Evolutionary conservation across 805 yeast species (phyloP), one percentile per base, ranked within the genome.

Genomic region (Brettanomyces sp.): DNA sequence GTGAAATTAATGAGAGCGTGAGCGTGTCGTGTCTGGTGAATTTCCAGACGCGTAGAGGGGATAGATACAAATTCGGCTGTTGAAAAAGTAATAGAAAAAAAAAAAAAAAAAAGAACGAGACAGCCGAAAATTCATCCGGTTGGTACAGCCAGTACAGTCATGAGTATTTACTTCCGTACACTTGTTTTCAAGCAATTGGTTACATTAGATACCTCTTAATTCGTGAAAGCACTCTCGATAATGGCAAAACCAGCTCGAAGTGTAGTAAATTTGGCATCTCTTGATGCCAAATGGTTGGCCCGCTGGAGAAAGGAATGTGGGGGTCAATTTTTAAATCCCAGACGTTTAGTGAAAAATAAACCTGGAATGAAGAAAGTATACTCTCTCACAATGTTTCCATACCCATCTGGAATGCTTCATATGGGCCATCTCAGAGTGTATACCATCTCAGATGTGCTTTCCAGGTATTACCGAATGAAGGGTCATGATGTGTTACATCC

Each of bases 391-490:
- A 86, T 85, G 96, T 91, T 93, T 58, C 99, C 99, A 1, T 93
- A 93, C 56, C 99, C 99, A 1, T 88, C 96, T 0, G 99, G 99
- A 1, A 73, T 74, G 48, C 72, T 93, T 4, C 99, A 93, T 59
- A 80, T 93, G 75, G 99, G 99, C 0, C 99, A 93, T 64, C 72
- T 90, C 39, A 70, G 99, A 45, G 99, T 93, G 0, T 93, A 86
- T 63, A 85, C 96, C 1, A 88, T 93, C 30, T 80, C 90, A 54
- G 99, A 93, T 62, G 83, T 80, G 2, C 59, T 93, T 36, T 75
- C 95, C 1, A 69, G 98, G 52, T 91, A 76, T 62, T 76, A 86
- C 52, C 70, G 93, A 51, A 73, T 86, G 65, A 76, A 74, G 43
- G 96, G 96, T 1, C 75, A 72, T 53, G 67, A 80, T 36, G 96